Evolutionary conservation across 2,329 filamentous ascomycete genomes (phyloP).

Genomic region (Elsinoe arachidis): DNA sequence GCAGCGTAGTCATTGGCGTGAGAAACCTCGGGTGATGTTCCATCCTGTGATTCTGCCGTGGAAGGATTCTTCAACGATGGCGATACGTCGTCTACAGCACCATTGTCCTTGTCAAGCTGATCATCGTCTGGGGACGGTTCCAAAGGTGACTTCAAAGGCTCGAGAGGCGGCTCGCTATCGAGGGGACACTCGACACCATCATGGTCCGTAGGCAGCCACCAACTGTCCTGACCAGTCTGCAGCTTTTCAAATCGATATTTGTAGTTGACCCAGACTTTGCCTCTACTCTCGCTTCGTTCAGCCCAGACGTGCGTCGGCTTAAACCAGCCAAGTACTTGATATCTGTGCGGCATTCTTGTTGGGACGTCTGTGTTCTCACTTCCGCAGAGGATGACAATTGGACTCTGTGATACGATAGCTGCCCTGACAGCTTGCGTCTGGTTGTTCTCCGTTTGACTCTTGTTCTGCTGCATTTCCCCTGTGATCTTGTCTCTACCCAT

Average conservation of each 20-base stretch:
- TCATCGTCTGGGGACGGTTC: no score
- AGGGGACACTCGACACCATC: no score
- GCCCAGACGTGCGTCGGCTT: constrained; percentile 60
- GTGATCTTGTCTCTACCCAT: constrained; percentile 37
- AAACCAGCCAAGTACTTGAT: constrained; percentile 61
- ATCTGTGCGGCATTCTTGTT: constrained; percentile 47
- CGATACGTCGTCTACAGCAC: no score
- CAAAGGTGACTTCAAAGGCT: no score
- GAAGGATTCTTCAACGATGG: no score
- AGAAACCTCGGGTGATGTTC: no score
- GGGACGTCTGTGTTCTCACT: constrained; percentile 41
- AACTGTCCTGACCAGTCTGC: constrained; percentile 38
- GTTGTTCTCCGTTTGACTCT: constrained; percentile 37
- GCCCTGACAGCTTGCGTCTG: constrained; percentile 37
- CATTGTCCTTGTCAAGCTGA: no score
- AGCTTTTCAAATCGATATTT: constrained; percentile 61
- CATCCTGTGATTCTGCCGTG: no score
- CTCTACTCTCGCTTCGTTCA: constrained; percentile 42
- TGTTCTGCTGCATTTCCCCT: constrained; percentile 39
- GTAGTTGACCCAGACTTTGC: constrained; percentile 30
- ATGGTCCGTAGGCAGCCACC: constrained; percentile 13
- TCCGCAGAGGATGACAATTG: constrained; percentile 46
- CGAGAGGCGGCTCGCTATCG: no score
- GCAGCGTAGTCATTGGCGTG: no score
- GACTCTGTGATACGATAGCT: constrained; percentile 38